phyloP scores from a whole-genome alignment of 371 early-diverging fungal species.

The Haplosporangium sp. region DNA sequence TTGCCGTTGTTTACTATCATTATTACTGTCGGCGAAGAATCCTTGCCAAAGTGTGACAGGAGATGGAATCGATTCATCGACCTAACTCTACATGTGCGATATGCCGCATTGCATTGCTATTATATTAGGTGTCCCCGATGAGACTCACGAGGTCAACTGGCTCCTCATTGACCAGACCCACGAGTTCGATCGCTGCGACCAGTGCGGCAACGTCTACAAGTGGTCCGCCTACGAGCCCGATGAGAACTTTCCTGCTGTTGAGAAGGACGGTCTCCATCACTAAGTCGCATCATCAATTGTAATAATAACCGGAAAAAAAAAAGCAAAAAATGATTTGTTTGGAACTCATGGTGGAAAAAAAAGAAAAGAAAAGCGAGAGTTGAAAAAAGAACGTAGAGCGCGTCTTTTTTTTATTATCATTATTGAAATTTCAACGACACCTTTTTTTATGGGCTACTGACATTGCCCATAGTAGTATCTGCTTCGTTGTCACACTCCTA shows the following conservation, averaged over 20 bases:
- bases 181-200: conserved; percentile 93
- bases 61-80: too few species aligned
- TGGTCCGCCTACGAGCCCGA: conserved; percentile 54
- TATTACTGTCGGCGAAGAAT: too few species aligned
- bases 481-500: too few species aligned
- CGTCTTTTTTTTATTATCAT: not conserved
- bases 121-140: conserved; percentile 55
- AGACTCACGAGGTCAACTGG: conserved; percentile 52
- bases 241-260: conserved; percentile 49
- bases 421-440: not conserved
- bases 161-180: conserved; percentile 62
- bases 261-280: conserved; percentile 32
- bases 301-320: not conserved
- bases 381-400: not conserved
- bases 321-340: not conserved
- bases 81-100: too few species aligned
- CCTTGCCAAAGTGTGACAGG: too few species aligned
- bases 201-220: conserved; percentile 91
- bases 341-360: not conserved
- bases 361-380: not conserved
- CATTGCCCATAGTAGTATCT: too few species aligned
- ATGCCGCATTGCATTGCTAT: too few species aligned
- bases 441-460: not conserved
- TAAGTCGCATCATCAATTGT: conserved; percentile 1
- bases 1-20: not conserved